Evolutionary conservation across 305 asterid genomes (phyloP), one percentile per base, ranked within the genome.

Genomic region (Plantago rigida): DNA sequence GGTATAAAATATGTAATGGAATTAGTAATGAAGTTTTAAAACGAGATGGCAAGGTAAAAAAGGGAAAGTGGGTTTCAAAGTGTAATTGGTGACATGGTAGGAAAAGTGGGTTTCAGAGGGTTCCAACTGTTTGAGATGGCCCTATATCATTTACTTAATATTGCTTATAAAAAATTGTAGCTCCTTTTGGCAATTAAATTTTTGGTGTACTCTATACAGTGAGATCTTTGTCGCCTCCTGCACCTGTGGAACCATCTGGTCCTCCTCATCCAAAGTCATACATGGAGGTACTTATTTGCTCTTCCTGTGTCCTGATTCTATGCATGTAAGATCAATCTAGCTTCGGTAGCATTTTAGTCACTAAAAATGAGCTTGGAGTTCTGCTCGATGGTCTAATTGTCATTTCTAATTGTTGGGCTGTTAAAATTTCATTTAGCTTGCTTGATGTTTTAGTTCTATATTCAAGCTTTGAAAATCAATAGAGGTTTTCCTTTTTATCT

Each of bases 201-300:
- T 45, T 36, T 57, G 64, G 52, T 56, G 54, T 69, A 34, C 59
- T 73, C 63, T 68, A 55, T 78, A 71, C 85, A 92, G 99, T 61
- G 75, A 80, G 82, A 77, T 77, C 99, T 71, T 48, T 71, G 49
- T 83, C 95, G 13, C 94, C 89, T 54, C 85, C 97, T 63, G 77
- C 78, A 59, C 39, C 92, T 65, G 76, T 61, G 64, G 94, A 86
- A 68, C 86, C 94, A 14, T 74, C 96, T 56, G 85, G 47, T 66
- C 84, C 87, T 66, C 90, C 93, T 66, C 95, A 86, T 65, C 87
- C 95, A 11, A 80, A 83, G 72, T 83, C 99, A 19, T 92, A 92
- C 69, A 84, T 70, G 89, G 99, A 92, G 84, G 98, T 91, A 75
- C 61, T 17, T 62, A 22, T 68, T 39, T 10, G 10, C 9, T 39